Conservation (phyloP, 176 grass and related monocot species). For the Triticum timopheevii region DNA sequence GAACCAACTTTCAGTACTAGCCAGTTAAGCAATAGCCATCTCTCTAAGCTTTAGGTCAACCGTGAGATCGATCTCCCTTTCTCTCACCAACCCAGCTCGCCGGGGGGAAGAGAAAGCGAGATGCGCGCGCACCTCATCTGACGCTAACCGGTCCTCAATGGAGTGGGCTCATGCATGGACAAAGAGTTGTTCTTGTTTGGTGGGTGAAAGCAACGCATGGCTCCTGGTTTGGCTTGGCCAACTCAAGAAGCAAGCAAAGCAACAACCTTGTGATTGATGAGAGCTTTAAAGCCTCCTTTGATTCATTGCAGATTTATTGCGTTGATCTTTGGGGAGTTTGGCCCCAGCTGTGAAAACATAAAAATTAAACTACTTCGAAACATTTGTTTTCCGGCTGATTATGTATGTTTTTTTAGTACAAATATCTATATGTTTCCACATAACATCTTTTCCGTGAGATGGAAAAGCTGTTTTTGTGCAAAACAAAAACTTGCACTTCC, state of each 20-base stretch:
- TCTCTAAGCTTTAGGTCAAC: slow-evolving; percentile 43
- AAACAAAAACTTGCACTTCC: too few relatives aligned
- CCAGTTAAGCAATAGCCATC: slow-evolving; percentile 26
- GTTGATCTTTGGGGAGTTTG: not conserved
- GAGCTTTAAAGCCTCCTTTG: not conserved
- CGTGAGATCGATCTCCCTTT: slow-evolving; percentile 10
- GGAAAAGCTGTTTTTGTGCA: too few relatives aligned
- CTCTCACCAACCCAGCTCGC: slow-evolving; percentile 31
- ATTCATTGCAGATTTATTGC: slow-evolving; percentile 3
- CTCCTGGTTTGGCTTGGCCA: not conserved
- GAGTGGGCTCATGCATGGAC: slow-evolving; percentile 20
- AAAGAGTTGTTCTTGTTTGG: slow-evolving; percentile 31
- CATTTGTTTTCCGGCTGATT: too few relatives aligned
- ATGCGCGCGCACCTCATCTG: not conserved
- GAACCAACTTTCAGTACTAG: slow-evolving; percentile 21
- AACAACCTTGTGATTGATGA: not conserved
- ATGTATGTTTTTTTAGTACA: too few relatives aligned
- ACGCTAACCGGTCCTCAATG: not conserved
- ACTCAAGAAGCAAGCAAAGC: slow-evolving; percentile 3
- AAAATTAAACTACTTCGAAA: not conserved
- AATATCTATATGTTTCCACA: too few relatives aligned
- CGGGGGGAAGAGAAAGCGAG: not conserved
- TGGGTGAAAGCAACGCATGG: slow-evolving; percentile 38
- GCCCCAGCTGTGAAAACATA: not conserved
- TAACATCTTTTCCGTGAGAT: too few relatives aligned